Evolutionary conservation across 2,329 filamentous ascomycete genomes (phyloP).

Genomic region (Botrytis medusae): DNA sequence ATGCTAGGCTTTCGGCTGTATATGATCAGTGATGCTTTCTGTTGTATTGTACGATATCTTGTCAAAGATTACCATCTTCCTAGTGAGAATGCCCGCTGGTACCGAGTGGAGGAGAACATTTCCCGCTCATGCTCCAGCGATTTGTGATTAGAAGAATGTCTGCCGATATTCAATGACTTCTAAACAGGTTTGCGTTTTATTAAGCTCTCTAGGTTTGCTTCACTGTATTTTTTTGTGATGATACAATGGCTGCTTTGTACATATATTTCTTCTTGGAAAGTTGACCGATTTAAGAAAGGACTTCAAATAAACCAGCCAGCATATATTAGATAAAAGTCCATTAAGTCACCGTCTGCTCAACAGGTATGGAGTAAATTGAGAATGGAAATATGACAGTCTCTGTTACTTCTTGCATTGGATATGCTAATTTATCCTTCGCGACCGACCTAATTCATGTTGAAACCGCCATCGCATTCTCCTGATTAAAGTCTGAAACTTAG

Average conservation of each 20-base stretch:
- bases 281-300: neutral
- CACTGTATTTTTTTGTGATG: neutral
- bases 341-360: neutral
- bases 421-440: too few species aligned
- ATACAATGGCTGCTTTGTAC: neutral
- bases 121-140: neutral
- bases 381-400: neutral
- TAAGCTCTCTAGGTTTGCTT: neutral
- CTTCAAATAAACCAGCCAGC: neutral
- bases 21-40: neutral
- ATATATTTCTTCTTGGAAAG: neutral
- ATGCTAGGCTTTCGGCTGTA: neutral
- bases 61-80: neutral
- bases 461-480: neutral
- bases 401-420: neutral
- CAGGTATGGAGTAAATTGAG: neutral
- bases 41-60: neutral
- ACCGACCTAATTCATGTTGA: neutral
- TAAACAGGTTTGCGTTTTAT: neutral
- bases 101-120: neutral
- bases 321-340: neutral
- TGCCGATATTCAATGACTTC: neutral
- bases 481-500: neutral
- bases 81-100: neutral
- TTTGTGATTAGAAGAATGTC: neutral